Evolutionary conservation across 1,139 yeast species (phyloP), one percentile per base, ranked within the genome.

Genomic region (Pichia inconspicua): DNA sequence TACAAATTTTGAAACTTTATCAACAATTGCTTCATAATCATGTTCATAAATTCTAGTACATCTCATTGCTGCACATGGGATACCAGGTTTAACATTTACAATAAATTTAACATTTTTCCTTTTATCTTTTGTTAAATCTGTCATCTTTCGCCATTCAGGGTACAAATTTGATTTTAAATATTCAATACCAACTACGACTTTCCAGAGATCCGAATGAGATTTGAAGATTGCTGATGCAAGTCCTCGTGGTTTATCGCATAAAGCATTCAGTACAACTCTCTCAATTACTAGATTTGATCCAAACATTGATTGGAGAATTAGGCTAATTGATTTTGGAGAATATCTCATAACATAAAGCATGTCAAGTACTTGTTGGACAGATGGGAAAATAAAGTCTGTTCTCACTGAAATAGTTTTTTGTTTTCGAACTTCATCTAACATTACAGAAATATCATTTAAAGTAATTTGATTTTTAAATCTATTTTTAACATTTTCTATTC

Each of bases 41-140:
- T 68, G 40, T 15, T 19, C 64, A 31, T 68, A 67, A 5, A 80
- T 67, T 54, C 77, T 78, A 38, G 75, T 72, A 0, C 92, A 81
- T 34, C 84, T 66, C 62, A 85, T 94, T 0, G 96, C 95, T 30
- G 76, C 72, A 61, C 87, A 86, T 0, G 88, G 81, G 2, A 49
- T 31, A 10, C 46, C 47, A 4, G 45, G 42, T 12, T 28, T 12
- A 5, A 53, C 38, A 22, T 47, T 47, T 6, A 52, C 52, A n/a
- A 47, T 43, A 7, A 49, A 42, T 19, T 25, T 25, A n/a, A 25
- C 2, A 14, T 36, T 4, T 22, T 3, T 5, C 10, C 35, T 71
- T 44, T 90, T 65, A 56, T 80, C 79, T 49, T 81, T 79, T n/a
- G 90, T 84, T 9, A 84, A 78, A 49, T 80, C 78, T 54, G 74